Conservation (phyloP, 1,284 basidiomycete genomes). For the Pascua guehoae region DNA sequence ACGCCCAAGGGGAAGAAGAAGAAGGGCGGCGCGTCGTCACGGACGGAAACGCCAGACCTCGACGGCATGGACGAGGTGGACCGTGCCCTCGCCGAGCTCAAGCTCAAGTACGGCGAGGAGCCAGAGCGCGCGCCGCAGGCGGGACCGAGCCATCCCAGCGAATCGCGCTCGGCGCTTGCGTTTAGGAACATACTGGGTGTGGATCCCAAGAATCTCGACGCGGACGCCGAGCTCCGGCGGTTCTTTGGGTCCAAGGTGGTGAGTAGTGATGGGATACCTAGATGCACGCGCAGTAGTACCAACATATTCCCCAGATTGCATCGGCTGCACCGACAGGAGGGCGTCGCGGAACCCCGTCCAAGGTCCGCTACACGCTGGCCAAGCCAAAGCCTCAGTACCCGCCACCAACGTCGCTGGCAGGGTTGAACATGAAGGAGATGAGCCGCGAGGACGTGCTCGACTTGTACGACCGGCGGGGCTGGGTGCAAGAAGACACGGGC, state of each 20-base stretch:
- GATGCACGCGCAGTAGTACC: background rate
- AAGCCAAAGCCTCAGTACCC: slow-evolving; percentile 51
- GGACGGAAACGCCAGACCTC: slow-evolving; percentile 22
- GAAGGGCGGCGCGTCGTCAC: slow-evolving; percentile 16
- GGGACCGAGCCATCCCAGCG: slow-evolving; percentile 5
- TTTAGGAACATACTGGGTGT: slow-evolving; percentile 63
- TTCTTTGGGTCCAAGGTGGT: slow-evolving; percentile 91
- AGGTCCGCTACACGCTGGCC: slow-evolving; percentile 38
- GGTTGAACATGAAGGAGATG: slow-evolving; percentile 62
- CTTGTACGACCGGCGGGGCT: slow-evolving; percentile 52
- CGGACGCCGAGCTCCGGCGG: slow-evolving; percentile 79
- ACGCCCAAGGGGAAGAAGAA: slow-evolving; percentile 55
- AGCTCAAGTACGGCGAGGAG: slow-evolving; percentile 56
- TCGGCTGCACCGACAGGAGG: slow-evolving; percentile 25
- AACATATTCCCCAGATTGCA: slow-evolving; percentile 25
- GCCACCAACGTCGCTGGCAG: slow-evolving; percentile 51
- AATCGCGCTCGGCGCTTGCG: slow-evolving; percentile 18
- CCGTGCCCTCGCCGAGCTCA: slow-evolving; percentile 73
- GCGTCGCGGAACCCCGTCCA: slow-evolving; percentile 23
- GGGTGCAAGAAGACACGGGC: slow-evolving; percentile 48
- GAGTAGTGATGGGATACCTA: slow-evolving; percentile 26
- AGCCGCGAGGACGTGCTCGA: slow-evolving; percentile 57
- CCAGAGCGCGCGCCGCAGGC: slow-evolving; percentile 1
- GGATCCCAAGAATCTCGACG: slow-evolving; percentile 72
- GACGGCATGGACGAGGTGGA: slow-evolving; percentile 75